Conservation (phyloP, 129 eudicot species). For the Smallanthus sonchifolius region DNA sequence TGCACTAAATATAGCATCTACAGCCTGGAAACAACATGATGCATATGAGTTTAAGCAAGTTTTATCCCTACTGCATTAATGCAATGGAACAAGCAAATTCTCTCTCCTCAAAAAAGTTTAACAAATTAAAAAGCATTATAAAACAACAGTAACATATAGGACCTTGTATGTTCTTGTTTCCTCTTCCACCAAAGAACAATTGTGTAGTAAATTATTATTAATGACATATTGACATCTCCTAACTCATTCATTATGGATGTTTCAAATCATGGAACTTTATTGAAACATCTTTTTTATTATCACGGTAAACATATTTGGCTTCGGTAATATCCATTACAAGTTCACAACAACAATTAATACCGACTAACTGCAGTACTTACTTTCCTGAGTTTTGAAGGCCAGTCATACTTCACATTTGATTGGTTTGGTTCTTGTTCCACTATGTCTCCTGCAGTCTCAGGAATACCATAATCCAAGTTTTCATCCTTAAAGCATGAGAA, state of each 20-base stretch:
- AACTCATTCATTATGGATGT: neutral
- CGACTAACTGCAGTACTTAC: slow-evolving; percentile 17
- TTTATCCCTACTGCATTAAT: neutral
- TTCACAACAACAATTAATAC: neutral
- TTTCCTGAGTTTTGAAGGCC: slow-evolving; percentile 37
- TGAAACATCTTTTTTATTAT: neutral
- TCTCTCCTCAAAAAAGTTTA: neutral
- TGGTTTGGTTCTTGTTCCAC: slow-evolving; percentile 33
- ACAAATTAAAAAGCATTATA: neutral
- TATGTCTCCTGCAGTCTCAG: slow-evolving; percentile 23
- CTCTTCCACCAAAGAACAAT: neutral
- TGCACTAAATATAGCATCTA: slow-evolving; percentile 33
- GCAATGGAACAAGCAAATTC: neutral
- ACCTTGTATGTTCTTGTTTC: neutral
- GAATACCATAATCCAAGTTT: slow-evolving; percentile 22
- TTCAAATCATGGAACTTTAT: neutral
- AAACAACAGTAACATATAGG: neutral
- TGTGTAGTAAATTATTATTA: neutral
- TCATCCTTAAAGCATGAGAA: slow-evolving; percentile 45
- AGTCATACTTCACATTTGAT: slow-evolving; percentile 23
- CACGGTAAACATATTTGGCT: neutral
- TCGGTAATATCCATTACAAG: neutral
- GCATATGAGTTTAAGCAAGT: neutral
- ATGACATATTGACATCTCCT: no score
- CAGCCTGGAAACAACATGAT: slow-evolving; percentile 33